Evolutionary conservation across 108 stramenopile species (phyloP).

Genomic region (Cyclotella choctawhatcheeana): DNA sequence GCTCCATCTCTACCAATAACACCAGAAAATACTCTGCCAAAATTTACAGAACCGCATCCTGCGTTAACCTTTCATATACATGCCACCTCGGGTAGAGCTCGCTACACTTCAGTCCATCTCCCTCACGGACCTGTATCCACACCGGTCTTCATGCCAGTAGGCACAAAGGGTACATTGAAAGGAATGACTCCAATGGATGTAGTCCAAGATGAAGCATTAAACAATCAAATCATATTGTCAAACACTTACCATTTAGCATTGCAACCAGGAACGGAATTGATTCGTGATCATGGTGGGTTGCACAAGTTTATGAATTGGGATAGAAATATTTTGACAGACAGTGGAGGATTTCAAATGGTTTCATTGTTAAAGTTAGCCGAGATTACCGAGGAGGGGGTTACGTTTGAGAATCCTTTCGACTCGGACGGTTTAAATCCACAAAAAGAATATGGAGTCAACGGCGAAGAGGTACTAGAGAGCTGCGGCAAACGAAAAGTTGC

Average conservation of each 20-base stretch:
- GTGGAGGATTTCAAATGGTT: slow-evolving; percentile 99
- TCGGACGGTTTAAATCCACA: no score
- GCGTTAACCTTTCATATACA: slow-evolving; percentile 75
- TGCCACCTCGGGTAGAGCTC: slow-evolving; percentile 71
- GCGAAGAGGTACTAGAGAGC: slow-evolving; percentile 15
- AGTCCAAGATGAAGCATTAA: slow-evolving; percentile 39
- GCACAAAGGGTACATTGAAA: slow-evolving; percentile 97
- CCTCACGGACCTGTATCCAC: slow-evolving; percentile 87
- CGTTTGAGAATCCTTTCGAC: slow-evolving; percentile 92
- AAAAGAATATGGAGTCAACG: neutral
- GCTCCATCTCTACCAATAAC: slow-evolving; percentile 50
- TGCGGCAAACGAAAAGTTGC: neutral
- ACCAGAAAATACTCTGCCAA: slow-evolving; percentile 56
- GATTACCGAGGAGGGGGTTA: slow-evolving; percentile 96
- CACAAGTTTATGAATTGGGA: slow-evolving; percentile 93
- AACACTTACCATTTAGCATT: slow-evolving; percentile 98
- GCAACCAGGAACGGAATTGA: slow-evolving; percentile 90
- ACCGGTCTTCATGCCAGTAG: slow-evolving; percentile 99
- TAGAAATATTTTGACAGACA: slow-evolving; percentile 90
- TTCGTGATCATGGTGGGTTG: slow-evolving; percentile 80
- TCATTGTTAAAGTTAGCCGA: slow-evolving; percentile 89
- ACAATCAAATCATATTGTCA: slow-evolving; percentile 90
- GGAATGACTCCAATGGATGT: slow-evolving; percentile 85
- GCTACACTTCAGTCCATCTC: slow-evolving; percentile 73
- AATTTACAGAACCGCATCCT: slow-evolving; percentile 51